Evolutionary conservation across 2,329 filamentous ascomycete species (phyloP).

Genomic region (Sphaerostilbella broomeana): DNA sequence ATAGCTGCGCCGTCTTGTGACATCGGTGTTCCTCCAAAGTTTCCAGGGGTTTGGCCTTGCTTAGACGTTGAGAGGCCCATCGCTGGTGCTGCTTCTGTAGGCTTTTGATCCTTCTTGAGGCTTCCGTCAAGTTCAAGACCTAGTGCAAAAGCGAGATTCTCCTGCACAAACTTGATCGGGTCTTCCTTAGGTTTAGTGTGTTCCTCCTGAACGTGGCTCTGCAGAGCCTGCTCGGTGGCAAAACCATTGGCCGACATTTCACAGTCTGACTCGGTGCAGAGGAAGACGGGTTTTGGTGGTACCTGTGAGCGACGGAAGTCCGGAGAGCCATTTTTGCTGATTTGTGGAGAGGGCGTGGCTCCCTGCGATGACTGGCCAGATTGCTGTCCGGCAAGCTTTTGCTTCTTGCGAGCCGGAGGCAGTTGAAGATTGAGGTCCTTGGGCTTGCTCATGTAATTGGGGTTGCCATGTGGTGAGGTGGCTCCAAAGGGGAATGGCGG

Average conservation of each 20-base stretch:
- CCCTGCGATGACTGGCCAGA: conserved; percentile 35
- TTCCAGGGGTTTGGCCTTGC: conserved; percentile 42
- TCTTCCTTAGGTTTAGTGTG: conserved; percentile 51
- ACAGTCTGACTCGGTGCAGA: conserved; percentile 50
- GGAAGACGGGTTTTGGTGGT: conserved; percentile 36
- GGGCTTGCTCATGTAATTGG: conserved; percentile 46
- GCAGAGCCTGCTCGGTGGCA: conserved; percentile 46
- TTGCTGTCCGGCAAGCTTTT: conserved; percentile 38
- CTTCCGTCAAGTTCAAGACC: conserved; percentile 48
- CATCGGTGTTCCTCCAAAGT: conserved; percentile 41
- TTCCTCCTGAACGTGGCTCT: conserved; percentile 51
- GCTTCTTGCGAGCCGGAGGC: conserved; percentile 52
- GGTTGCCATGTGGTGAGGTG: conserved; percentile 53
- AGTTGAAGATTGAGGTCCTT: conserved; percentile 50
- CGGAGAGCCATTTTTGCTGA: conserved; percentile 41
- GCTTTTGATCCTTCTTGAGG: conserved; percentile 29
- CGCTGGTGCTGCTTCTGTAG: conserved; percentile 23
- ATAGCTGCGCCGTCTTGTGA: conserved; percentile 42
- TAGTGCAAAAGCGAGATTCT: conserved; percentile 42
- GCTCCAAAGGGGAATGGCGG: conserved; percentile 51
- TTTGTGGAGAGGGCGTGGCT: conserved; percentile 41
- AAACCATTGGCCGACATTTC: conserved; percentile 46
- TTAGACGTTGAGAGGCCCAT: conserved; percentile 41
- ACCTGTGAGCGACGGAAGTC: conserved; percentile 32
- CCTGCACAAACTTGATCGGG: conserved; percentile 46